Evolutionary conservation across 169 alveolate genomes (phyloP), one percentile per base, ranked within the genome.

Genomic region (Plasmodium coatneyi): DNA sequence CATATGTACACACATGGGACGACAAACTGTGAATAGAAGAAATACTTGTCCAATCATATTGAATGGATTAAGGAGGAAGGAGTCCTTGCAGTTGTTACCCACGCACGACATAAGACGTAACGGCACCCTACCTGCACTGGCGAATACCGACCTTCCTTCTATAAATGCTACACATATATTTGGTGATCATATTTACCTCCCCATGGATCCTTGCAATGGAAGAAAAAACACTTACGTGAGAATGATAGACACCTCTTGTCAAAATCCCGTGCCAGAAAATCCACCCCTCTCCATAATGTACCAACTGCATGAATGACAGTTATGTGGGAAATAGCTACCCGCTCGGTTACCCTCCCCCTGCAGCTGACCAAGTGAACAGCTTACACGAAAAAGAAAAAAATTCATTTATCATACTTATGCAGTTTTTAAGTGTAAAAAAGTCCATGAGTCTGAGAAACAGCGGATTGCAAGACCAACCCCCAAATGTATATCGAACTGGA

Each of bases 351-450:
- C 34, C 56, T 32, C 16, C 54, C 16, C 49, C 30, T 81, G 43
- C 78, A 34, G 52, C 12, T 32, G 34, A 76, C 52, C 34, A 54
- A 54, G 30, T 52, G 32, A 49, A 80, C 25, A 25, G 66, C 54
- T 52, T 34, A n/a, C 60, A 6, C 3, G 3, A 3, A 32, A 32
- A 30, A 81, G 19, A 30, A 81, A 81, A 81, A 39, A 36, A 25
- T 78, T 22, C 74, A 81, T 49, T 14, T 81, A 54, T 30, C 70
- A 49, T 56, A 16, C 56, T 39, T n/a, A 16, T 80, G 34, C 84
- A 80, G 14, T 43, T 39, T 22, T 1, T 80, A 19, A 80, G 54
- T 80, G 84, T 49, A 80, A n/a, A 80, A 80, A 80, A 32, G 46
- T 10, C 74, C 60, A 54, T 80, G 25, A 0, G 74, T n/a, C 34